These are phyloP conservation scores for Eimeria sp. DNA, from an alignment of 169 alveolate genomes.

Conservation along the genomic window DNA sequence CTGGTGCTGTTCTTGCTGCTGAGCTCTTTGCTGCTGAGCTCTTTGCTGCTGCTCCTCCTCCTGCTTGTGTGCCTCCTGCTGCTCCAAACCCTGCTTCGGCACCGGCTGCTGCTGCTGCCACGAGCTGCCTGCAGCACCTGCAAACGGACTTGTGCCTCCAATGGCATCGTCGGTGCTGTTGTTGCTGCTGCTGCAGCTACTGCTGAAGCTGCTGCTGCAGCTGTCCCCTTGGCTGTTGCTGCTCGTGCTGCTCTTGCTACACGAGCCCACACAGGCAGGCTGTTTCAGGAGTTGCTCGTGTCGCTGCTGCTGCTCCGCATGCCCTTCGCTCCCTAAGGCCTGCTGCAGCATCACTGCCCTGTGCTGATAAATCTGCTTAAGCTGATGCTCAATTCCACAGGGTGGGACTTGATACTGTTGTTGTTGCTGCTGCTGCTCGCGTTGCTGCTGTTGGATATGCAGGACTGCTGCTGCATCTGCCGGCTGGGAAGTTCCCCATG, in stretches of 20 bases:
- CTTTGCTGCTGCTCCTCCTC: not conserved
- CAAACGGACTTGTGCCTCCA: not conserved
- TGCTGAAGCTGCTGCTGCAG: constrained; percentile 35
- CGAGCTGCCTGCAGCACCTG: not conserved
- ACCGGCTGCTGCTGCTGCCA: constrained; percentile 35
- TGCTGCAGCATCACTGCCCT: constrained; percentile 44
- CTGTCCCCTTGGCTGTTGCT: no score
- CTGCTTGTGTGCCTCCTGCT: not conserved
- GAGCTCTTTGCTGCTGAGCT: not conserved
- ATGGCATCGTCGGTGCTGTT: not conserved
- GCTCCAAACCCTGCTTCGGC: not conserved
- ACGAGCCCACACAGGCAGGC: no score
- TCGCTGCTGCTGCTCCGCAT: constrained; percentile 3
- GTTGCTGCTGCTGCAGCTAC: constrained; percentile 4
- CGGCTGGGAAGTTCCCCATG: not conserved
- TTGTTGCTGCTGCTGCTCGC: constrained; percentile 18
- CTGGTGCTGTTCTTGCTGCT: not conserved
- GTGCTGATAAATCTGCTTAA: constrained; percentile 21
- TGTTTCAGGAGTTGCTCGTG: no score
- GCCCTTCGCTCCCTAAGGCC: not conserved
- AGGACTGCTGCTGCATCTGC: constrained; percentile 24
- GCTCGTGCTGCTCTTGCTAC: no score
- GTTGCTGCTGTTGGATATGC: constrained; percentile 17
- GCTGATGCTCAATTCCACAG: not conserved
- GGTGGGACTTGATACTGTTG: constrained; percentile 17